These are phyloP conservation scores for Candida incommunis DNA, from an alignment of 805 yeast genomes.

Conservation along the genomic window DNA sequence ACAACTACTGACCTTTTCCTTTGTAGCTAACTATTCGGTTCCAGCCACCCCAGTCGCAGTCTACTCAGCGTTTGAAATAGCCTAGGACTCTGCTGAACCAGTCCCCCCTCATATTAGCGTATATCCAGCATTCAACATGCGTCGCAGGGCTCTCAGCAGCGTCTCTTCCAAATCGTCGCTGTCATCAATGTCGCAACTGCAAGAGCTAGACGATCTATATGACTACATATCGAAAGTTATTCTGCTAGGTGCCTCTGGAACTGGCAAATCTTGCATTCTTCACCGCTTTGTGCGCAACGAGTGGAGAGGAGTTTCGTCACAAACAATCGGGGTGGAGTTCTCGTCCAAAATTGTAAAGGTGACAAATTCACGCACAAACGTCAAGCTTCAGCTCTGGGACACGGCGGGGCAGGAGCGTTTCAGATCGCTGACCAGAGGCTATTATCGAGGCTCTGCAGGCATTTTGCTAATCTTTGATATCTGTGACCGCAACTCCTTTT, in stretches of 20 bases:
- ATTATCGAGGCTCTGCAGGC: conserved; percentile 91
- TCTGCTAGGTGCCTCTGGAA: conserved; percentile 32
- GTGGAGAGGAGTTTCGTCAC: conserved; percentile 21
- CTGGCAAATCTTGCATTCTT: conserved; percentile 32
- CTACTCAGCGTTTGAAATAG: too few species aligned
- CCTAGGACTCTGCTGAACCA: too few species aligned
- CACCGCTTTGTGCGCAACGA: conserved; percentile 27
- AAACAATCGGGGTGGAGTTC: conserved; percentile 27
- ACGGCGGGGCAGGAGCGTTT: conserved; percentile 96
- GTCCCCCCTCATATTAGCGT: too few species aligned
- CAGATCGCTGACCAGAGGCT: conserved; percentile 86
- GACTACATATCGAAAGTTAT: conserved; percentile 26
- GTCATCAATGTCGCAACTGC: conserved; percentile 2
- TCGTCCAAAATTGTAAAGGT: conserved; percentile 23
- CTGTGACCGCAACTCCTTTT: conserved; percentile 72
- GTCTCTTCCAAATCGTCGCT: conserved; percentile 12
- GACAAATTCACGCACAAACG: conserved; percentile 14
- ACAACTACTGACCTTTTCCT: too few species aligned
- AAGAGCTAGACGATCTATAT: conserved; percentile 15
- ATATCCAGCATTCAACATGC: too few species aligned
- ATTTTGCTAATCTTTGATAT: conserved; percentile 86
- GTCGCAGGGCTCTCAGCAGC: conserved; percentile 13
- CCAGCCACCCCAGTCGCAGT: too few species aligned
- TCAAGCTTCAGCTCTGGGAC: conserved; percentile 91
- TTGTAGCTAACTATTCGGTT: too few species aligned